Base-by-base conservation (phyloP, 2,329 filamentous ascomycete genomes). In the Pezicula carpinea region DNA sequence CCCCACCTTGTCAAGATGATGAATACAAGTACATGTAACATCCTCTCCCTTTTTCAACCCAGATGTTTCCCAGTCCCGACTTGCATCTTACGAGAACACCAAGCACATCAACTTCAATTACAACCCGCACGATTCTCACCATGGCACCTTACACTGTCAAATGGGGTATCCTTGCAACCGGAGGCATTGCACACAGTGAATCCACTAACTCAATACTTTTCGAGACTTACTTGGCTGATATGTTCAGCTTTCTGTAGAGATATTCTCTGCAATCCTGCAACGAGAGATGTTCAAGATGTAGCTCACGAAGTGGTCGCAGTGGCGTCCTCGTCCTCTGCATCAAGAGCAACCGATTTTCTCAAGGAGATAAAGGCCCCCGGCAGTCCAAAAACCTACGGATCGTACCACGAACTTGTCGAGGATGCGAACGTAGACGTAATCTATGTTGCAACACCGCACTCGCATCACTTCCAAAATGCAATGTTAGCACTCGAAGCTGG, bases 401-500 rank as follows among this genome's bases (percentile, higher is more conserved):
- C 75, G 26, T 88, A 87, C 64, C 73, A 79, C 51, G 80, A 83
- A 49, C 72, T 87, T 13, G 82, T 85, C 6, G 68, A 73, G 34
- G 82, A 87, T 53, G 68, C 79, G 4, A 76, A 81, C 50, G 73
- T 87, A 48, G 82, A 87, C 59, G 79, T 87, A 47, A 69, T 87
- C 58, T 88, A 87, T 62, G 72, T 87, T 49, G 83, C 83, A 4
- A 87, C 84, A 4, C 84, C 84, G 5, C 83, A 87, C 65, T 85
- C 80, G 19, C 84, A 87, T 60, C 84, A 87, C 67, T 87, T 83
- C 65, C 82, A 85, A 59, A 84, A 87, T 61, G 74, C 75, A 19
- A 79, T 82, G 71, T 72, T 87, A 4, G 77, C 74, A 35, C 69
- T 88, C 18, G 73, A 81, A 46, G 80, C 80, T 2, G 81, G 82